These are phyloP conservation scores for Rachicladosporium sp. DNA, from an alignment of 2,329 filamentous ascomycete species.

Conservation along the genomic window DNA sequence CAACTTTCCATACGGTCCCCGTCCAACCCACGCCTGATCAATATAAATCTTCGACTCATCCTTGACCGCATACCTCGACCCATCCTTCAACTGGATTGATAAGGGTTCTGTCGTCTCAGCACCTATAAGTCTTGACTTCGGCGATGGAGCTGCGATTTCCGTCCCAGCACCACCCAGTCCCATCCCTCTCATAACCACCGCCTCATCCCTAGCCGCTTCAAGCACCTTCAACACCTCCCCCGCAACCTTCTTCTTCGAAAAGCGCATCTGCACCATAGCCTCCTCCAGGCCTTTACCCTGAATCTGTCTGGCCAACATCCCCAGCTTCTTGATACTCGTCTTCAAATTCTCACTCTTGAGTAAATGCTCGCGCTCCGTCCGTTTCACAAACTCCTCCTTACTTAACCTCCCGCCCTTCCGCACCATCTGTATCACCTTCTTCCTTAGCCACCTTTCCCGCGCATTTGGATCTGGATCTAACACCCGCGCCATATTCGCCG, in stretches of 20 bases:
- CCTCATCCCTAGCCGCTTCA: slow-evolving; percentile 67
- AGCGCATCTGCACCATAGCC: slow-evolving; percentile 87
- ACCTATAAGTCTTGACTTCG: no score
- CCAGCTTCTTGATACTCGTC: slow-evolving; percentile 85
- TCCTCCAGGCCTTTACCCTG: slow-evolving; percentile 88
- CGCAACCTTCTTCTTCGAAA: slow-evolving; percentile 86
- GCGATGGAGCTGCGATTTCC: slow-evolving; percentile 4
- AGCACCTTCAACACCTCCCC: slow-evolving; percentile 68
- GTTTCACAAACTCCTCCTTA: slow-evolving; percentile 54
- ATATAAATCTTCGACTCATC: slow-evolving; percentile 81
- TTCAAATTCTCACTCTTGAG: slow-evolving; percentile 61
- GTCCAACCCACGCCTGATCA: slow-evolving; percentile 84
- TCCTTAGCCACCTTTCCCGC: slow-evolving; percentile 66
- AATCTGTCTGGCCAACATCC: slow-evolving; percentile 75
- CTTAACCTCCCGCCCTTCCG: slow-evolving; percentile 54
- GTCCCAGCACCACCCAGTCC: slow-evolving; percentile 42
- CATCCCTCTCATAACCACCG: slow-evolving; percentile 74
- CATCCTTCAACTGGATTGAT: slow-evolving; percentile 62
- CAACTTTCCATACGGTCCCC: slow-evolving; percentile 49
- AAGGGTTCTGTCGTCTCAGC: slow-evolving; percentile 12
- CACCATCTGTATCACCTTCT: slow-evolving; percentile 69
- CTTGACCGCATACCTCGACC: slow-evolving; percentile 55
- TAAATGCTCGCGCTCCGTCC: slow-evolving; percentile 47
- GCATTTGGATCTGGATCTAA: slow-evolving; percentile 64
- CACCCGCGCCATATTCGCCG: slow-evolving; percentile 45